Base-by-base conservation (phyloP, 805 yeast species). In the Millerozyma acaciae region DNA sequence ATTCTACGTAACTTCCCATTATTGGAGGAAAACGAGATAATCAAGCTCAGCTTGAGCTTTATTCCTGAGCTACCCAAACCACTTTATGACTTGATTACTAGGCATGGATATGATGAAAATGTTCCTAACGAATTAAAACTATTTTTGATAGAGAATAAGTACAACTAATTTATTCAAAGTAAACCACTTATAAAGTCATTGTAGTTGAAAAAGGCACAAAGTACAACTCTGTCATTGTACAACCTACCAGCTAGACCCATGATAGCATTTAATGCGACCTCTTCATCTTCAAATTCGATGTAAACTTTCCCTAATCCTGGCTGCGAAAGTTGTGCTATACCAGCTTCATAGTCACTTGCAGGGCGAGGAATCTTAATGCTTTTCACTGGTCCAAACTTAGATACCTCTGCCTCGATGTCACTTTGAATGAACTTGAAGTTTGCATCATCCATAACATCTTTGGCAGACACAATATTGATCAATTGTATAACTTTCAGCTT, bases 31-130 rank as follows among this genome's bases (percentile, higher is more conserved):
- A 75, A 74, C 37, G 86, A 83, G 44, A 75, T 86, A 27, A 84
- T 86, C 16, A 82, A 84, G 46, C 60, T 88, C 14, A 82, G 90
- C 26, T 71, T 88, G 24, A 85, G 93, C 33, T 84, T 87, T 43
- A 74, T 87, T 4, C 82, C 89, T 6, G 77, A 77, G 48, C 59
- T 88, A 5, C 94, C 95, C 0, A 74, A 71, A 20, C 61, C 67
- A 3, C 61, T 88, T 20, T 84, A 82, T 51, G 80, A 74, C 40
- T 53, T 81, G 37, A 62, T 84, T 23, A 71, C 68, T 7, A 63
- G 85, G 31, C 93, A 83, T 52, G 73, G 81, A 0, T 73, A 64
- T 43, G 89, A 83, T 43, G 55, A 55, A 9, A 47, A 43, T 14
- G 73, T 67, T 8, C 65, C 70, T 1, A 30, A 43, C 16, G 59